Evolutionary conservation across 257 asterid genomes (phyloP), one percentile per base, ranked within the genome.

Genomic region (Hygrophila difformis): DNA sequence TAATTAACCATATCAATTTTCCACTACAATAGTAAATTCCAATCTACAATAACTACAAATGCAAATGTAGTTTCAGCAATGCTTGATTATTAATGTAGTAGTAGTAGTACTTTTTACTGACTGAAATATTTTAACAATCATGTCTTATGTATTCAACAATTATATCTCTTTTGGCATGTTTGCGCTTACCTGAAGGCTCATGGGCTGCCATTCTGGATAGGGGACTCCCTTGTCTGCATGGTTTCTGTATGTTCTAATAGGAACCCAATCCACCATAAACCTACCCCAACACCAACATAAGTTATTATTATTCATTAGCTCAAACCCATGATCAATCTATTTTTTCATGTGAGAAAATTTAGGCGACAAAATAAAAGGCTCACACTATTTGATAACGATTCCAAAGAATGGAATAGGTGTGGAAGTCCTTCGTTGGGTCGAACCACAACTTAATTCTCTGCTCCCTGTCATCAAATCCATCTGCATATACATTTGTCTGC

Each of bases 241-340:
- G 74, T 89, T 89, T 71, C 93, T 65, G 53, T 64, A 82, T 20
- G 97, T 85, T 37, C 97, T 50, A 13, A 89, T 77, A 8, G 97
- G 97, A 41, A 84, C 78, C 91, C 82, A 71, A 22, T 89, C 97
- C 56, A 84, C 97, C 89, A 89, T 74, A 53, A 89, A 85, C 41
- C 97, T 88, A 67, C 59, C 55, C 11, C 6, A 47, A 22, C 17
- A 37, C 1, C 11, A 19, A 0, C 1, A n/a, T 33, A 33, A 4
- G 37, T 2, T 39, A 3, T 10, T 26, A 26, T 26, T 26, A 3
- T 26, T 26, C 31, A 26, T 3, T 10, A 24, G 44, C n/a, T n/a
- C n/a, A n/a, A n/a, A n/a, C n/a, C n/a, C n/a, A n/a, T n/a, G n/a
- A n/a, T n/a, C n/a, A n/a, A n/a, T n/a, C n/a, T n/a, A n/a, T n/a